Percentiles rank a stretch among this genome's conserved stretches.
These are phyloP conservation scores for Zymoseptoria tritici DNA, from an alignment of 2,329 filamentous ascomycete genomes.

Conservation along the genomic window DNA sequence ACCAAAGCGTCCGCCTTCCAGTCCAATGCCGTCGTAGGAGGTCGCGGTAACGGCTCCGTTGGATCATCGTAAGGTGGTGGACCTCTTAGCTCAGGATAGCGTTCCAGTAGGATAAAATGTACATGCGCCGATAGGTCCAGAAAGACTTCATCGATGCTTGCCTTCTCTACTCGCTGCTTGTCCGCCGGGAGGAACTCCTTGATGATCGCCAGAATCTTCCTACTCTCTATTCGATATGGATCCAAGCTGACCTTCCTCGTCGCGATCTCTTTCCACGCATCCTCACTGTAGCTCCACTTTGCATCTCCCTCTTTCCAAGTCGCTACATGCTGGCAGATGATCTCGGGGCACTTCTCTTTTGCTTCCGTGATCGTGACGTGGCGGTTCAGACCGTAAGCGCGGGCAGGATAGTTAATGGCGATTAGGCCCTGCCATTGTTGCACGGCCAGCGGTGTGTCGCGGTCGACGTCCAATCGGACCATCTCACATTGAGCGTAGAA, in stretches of 20 bases:
- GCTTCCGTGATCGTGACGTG: conserved; percentile 77
- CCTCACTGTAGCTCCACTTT: conserved; percentile 82
- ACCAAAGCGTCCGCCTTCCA: conserved; percentile 80
- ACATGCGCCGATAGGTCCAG: conserved; percentile 83
- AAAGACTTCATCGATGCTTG: conserved; percentile 92
- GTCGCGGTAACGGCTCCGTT: conserved; percentile 60
- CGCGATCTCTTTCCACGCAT: conserved; percentile 68
- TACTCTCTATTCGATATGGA: conserved; percentile 77
- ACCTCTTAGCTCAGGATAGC: conserved; percentile 64
- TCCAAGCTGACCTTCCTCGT: conserved; percentile 93
- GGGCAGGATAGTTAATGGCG: conserved; percentile 90
- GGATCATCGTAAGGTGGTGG: conserved; percentile 68
- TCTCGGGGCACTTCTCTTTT: conserved; percentile 72
- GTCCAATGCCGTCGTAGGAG: conserved; percentile 65
- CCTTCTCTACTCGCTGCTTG: conserved; percentile 77
- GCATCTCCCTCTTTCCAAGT: conserved; percentile 91
- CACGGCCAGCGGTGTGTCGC: conserved; percentile 77
- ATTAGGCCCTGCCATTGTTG: conserved; percentile 95
- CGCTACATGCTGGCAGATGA: conserved; percentile 86
- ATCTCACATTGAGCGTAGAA: conserved; percentile 96
- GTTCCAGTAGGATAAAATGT: conserved; percentile 63
- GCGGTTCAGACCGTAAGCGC: conserved; percentile 68
- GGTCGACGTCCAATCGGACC: conserved; percentile 67
- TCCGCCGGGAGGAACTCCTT: conserved; percentile 61
- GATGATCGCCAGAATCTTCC: conserved; percentile 71